Base-by-base conservation (phyloP, 768 basidiomycete genomes). In the Mycena filopes region DNA sequence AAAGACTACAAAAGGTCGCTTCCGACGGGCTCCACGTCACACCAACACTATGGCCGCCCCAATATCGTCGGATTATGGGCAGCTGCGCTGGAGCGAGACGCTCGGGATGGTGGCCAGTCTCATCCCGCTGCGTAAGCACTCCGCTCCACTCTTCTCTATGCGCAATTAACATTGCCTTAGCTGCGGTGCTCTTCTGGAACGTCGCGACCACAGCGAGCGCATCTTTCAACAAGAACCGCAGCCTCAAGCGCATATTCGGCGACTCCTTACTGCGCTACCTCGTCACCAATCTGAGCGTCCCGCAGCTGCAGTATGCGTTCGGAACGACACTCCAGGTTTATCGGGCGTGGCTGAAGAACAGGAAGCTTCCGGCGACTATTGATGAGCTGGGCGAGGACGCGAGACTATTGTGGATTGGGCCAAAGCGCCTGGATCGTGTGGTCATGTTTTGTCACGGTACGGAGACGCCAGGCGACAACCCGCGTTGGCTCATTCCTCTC, bases 391-490 rank as follows among this genome's bases (percentile, higher is more conserved):
- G 69, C 7, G 70, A 73, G 36, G 71, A 72, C 46, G 65, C 73
- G 25, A 61, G 72, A 45, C 54, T 80, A 7, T 56, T 79, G 12
- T 81, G 80, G 80, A 63, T 80, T 47, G 76, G 78, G 28, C 65
- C 72, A 12, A 76, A 73, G 31, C 68, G 73, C 36, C 73, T 74
- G 2, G 77, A 78, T 4, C 73, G 73, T 10, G 77, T 81, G 1
- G 63, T 80, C 3, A 45, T 79, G 4, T 79, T 75, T 51, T 42
- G 75, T 31, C 79, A 78, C 65, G 80, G 80, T 75, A 36, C 12
- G 70, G 33, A 7, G 31, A 6, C 4, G 23, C 25, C 26, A 18
- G 11, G 10, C 41, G 21, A 6, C 47, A n/a, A 16, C 21, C 26
- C 38, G 18, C 21, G 15, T 11, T 36, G n/a, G 61, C 41, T 29